Conservation (phyloP, 805 yeast species). For the Grigorovia humatica region DNA sequence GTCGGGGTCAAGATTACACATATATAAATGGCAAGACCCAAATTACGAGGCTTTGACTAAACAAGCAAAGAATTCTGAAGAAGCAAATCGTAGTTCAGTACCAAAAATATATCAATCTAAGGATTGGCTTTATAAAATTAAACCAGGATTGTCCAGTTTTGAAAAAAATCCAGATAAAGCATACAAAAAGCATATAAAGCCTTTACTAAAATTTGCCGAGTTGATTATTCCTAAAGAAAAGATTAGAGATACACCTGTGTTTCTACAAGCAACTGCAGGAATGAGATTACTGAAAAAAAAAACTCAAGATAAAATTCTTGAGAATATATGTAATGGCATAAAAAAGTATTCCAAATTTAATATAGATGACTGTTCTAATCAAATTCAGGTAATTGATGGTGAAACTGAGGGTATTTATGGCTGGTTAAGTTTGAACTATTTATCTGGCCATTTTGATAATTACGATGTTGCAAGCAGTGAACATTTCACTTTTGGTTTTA, state of each 20-base stretch:
- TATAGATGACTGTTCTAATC: slow-evolving; percentile 48
- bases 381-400: slow-evolving; percentile 84
- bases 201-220: slow-evolving; percentile 59
- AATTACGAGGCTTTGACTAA: slow-evolving; percentile 6
- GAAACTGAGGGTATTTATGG: slow-evolving; percentile 92
- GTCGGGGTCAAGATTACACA: slow-evolving; percentile 81
- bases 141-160: slow-evolving; percentile 78
- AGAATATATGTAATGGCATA: slow-evolving; percentile 50
- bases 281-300: slow-evolving; percentile 65
- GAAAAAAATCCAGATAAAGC: slow-evolving; percentile 42
- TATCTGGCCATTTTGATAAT: slow-evolving; percentile 53
- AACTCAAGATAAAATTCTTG: slow-evolving; percentile 44
- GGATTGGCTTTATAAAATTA: slow-evolving; percentile 60
- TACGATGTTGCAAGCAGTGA: slow-evolving; percentile 28
- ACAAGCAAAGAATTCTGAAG: slow-evolving; percentile 14
- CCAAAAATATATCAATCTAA: slow-evolving; percentile 56
- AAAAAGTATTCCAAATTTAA: slow-evolving; percentile 45
- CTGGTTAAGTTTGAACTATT: slow-evolving; percentile 85
- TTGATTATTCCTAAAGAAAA: slow-evolving; percentile 53
- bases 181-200: slow-evolving; percentile 62
- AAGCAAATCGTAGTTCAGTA: slow-evolving; percentile 39
- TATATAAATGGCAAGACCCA: slow-evolving; percentile 69
- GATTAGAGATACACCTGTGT: slow-evolving; percentile 67
- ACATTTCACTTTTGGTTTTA: slow-evolving; percentile 73
- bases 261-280: slow-evolving; percentile 93